phyloP scores from a whole-genome alignment of 768 basidiomycete species.

The Tylopilus sp. region DNA sequence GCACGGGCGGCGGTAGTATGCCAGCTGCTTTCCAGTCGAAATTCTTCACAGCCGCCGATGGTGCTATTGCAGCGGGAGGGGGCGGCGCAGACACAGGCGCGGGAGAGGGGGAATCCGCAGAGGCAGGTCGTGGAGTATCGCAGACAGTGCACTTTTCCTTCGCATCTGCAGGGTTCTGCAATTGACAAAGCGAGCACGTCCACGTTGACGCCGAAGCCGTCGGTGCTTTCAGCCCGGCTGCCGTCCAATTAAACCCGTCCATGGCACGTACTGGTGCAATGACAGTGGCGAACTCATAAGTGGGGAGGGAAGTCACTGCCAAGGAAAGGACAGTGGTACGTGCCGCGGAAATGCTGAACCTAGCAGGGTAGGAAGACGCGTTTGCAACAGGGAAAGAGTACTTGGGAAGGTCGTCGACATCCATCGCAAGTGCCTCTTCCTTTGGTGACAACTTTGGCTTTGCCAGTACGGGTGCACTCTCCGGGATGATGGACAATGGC shows the following conservation, averaged over 20 bases:
- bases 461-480: conserved; percentile 6
- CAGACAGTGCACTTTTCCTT: conserved; percentile 46
- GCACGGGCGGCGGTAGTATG: conserved; percentile 25
- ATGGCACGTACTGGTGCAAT: conserved; percentile 20
- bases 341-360: conserved; percentile 21
- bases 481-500: background rate
- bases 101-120: conserved; percentile 11
- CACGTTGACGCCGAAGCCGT: conserved; percentile 36
- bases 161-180: conserved; percentile 36
- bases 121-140: conserved; percentile 34
- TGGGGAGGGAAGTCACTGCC: conserved; percentile 45
- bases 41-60: conserved; percentile 8
- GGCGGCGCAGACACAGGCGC: background rate
- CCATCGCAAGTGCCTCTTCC: conserved; percentile 29
- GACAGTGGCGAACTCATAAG: conserved; percentile 32
- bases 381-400: conserved; percentile 28
- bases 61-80: background rate
- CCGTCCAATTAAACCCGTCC: conserved; percentile 57
- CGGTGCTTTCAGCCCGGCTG: conserved; percentile 55
- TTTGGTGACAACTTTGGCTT: conserved; percentile 26
- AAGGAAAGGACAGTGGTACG: conserved; percentile 39
- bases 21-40: conserved; percentile 43
- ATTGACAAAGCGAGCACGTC: conserved; percentile 54
- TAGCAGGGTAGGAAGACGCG: conserved; percentile 14
- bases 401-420: conserved; percentile 32